phyloP scores from a whole-genome alignment of 345 rosid genomes.

The Raphanus raphanistrum region DNA sequence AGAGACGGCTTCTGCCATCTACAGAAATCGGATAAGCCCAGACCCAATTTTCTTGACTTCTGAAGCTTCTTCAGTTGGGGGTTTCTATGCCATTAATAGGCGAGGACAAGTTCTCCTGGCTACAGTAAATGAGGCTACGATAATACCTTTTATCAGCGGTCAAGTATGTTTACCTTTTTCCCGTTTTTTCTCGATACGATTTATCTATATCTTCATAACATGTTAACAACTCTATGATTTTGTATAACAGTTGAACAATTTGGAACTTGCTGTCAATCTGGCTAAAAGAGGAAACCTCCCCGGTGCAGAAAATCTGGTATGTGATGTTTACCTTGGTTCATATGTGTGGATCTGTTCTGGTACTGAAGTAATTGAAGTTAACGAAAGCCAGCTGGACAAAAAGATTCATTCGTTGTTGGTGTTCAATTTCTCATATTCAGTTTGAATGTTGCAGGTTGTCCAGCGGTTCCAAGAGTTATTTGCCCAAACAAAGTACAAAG shows the following conservation, averaged over 20 bases:
- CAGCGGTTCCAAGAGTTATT: slow-evolving; percentile 98
- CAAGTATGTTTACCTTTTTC: slow-evolving; percentile 60
- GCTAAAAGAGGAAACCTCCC: slow-evolving; percentile 99
- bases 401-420: background rate
- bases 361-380: slow-evolving; percentile 13
- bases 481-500: slow-evolving; percentile 98
- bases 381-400: background rate
- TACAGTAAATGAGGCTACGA: slow-evolving; percentile 88
- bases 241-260: slow-evolving; percentile 76
- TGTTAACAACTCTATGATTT: slow-evolving; percentile 24
- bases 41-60: slow-evolving; percentile 98
- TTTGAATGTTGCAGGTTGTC: slow-evolving; percentile 70
- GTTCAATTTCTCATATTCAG: slow-evolving; percentile 17
- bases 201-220: background rate
- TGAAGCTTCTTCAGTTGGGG: slow-evolving; percentile 88
- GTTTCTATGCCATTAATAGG: slow-evolving; percentile 94
- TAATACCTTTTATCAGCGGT: slow-evolving; percentile 95
- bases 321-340: slow-evolving; percentile 27
- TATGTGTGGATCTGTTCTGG: slow-evolving; percentile 20
- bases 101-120: slow-evolving; percentile 89
- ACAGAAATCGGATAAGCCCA: slow-evolving; percentile 97
- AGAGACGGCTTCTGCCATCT: slow-evolving; percentile 98
- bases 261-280: slow-evolving; percentile 98
- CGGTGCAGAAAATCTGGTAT: slow-evolving; percentile 99
- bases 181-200: background rate